phyloP scores from a whole-genome alignment of 495 filamentous ascomycete species.

The Bombardia bombarda region DNA sequence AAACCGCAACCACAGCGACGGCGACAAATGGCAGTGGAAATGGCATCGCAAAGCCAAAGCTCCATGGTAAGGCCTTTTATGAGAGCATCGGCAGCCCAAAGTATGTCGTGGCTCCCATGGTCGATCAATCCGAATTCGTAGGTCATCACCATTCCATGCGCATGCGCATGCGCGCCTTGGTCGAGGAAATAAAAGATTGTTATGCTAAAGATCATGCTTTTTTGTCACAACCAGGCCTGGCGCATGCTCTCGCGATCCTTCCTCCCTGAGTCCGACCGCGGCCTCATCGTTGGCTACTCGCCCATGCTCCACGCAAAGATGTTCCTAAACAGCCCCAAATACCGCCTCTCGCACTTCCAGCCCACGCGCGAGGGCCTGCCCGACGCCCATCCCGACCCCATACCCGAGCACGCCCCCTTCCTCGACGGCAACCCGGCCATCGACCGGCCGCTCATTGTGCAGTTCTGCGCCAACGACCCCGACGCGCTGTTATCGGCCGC shows the following conservation, averaged over 20 bases:
- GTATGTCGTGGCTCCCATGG: conserved; percentile 91
- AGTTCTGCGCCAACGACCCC: conserved; percentile 92
- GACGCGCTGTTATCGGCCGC: conserved; percentile 70
- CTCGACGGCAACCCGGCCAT: conserved; percentile 79
- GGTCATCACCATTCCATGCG: too few relatives aligned
- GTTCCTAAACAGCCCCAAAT: conserved; percentile 64
- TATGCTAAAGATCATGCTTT: too few relatives aligned
- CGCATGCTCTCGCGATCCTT: conserved; percentile 89
- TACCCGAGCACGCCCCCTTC: conserved; percentile 29
- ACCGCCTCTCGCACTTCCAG: conserved; percentile 72
- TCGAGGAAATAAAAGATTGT: too few relatives aligned
- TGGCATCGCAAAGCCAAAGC: too few relatives aligned
- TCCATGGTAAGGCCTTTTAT: conserved; percentile 83
- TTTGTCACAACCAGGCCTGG: conserved; percentile 79
- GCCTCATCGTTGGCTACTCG: conserved; percentile 68
- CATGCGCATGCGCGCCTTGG: too few relatives aligned
- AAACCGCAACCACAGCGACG: too few relatives aligned
- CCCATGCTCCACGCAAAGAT: conserved; percentile 93
- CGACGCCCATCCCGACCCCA: conserved; percentile 1
- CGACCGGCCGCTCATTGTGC: conserved; percentile 87
- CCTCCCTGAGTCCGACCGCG: conserved; percentile 53
- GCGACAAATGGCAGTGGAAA: too few relatives aligned
- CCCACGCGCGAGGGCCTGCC: conserved; percentile 35
- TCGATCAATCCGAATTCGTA: conserved; percentile 96
- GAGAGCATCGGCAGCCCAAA: conserved; percentile 87